Evolutionary conservation across 2,329 filamentous ascomycete species (phyloP), one percentile per base, ranked within the genome.

Genomic region (Apiospora saccharicola): DNA sequence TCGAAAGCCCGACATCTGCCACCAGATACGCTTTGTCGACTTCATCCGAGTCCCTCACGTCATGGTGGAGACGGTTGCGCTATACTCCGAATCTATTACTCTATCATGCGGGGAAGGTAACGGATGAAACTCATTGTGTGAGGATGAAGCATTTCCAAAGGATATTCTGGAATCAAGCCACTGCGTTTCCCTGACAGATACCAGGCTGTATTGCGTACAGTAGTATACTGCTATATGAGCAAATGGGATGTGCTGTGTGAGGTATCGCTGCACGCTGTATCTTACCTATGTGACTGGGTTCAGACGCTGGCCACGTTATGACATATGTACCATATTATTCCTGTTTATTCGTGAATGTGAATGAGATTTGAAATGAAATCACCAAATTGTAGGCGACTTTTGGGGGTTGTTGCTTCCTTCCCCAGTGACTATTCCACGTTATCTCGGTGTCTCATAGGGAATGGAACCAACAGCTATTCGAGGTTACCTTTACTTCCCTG

Each of bases 61-160:
- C 57, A 64, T 64, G 57, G 57, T 64, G 57, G 57, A 19, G 57
- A 64, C 57, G 30, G 19, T 10, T n/a, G 30, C n/a, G 19, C 4
- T 64, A 8, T 64, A 64, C 34, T 64, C 57, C 57, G 41, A 64
- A 64, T 41, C 34, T 14, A 64, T 41, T 64, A 41, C 57, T 64
- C 19, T n/a, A 64, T 41, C 34, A 37, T n/a, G 57, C 22, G 57
- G 57, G 34, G 57, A 64, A 64, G 57, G 57, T 13, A 37, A 26
- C 19, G 4, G 19, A 14, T 64, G 34, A n/a, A 4, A 24, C n/a
- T 64, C 10, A 64, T 41, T 19, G 10, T 12, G 5, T 8, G 34
- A 41, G n/a, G 34, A 41, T 41, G 57, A 37, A 37, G 22, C 30
- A 37, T n/a, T 3, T 19, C 3, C 30, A n/a, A 61, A 19, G 8